Evolutionary conservation across 2,329 filamentous ascomycete species (phyloP).

Genomic region (Calonectria montana): DNA sequence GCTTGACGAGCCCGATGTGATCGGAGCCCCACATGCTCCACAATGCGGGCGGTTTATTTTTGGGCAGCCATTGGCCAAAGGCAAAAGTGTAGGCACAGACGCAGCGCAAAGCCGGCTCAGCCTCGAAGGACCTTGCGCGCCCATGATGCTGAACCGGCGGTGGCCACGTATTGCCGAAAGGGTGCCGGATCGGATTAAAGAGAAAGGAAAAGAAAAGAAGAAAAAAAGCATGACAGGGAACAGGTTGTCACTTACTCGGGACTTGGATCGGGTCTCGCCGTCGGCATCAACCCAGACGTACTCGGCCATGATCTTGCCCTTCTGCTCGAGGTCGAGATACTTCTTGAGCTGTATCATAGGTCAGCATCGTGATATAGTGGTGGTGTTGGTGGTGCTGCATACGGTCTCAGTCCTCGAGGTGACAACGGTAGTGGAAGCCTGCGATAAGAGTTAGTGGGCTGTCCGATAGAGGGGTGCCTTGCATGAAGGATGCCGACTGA

Average conservation of each 20-base stretch:
- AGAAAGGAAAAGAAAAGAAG: slow-evolving; percentile 6
- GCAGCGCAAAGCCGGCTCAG: slow-evolving; percentile 21
- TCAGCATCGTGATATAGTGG: slow-evolving; percentile 5
- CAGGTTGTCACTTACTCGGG: slow-evolving; percentile 77
- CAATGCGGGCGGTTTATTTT: slow-evolving; percentile 19
- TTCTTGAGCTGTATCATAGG: slow-evolving; percentile 78
- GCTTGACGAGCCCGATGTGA: slow-evolving; percentile 20
- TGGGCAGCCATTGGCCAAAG: slow-evolving; percentile 17
- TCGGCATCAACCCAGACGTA: slow-evolving; percentile 95
- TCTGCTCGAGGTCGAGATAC: slow-evolving; percentile 91
- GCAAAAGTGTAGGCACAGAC: slow-evolving; percentile 24
- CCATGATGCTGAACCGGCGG: slow-evolving; percentile 23
- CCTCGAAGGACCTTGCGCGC: slow-evolving; percentile 18
- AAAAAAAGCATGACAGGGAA: slow-evolving; percentile 15
- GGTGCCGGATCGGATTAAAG: slow-evolving; percentile 10
- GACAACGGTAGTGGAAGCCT: slow-evolving; percentile 30
- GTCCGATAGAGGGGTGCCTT: slow-evolving; percentile 21
- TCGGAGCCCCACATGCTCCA: slow-evolving; percentile 21
- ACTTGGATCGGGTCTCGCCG: slow-evolving; percentile 92
- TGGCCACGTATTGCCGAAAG: slow-evolving; percentile 17
- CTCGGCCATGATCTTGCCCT: slow-evolving; percentile 89
- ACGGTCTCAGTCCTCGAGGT: slow-evolving; percentile 48
- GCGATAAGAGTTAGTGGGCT: slow-evolving; percentile 26
- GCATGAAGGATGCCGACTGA: slow-evolving; percentile 24
- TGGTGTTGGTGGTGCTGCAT: slow-evolving; percentile 27